phyloP scores from a whole-genome alignment of 306 rosid genomes.

The Crataegus laevigata region DNA sequence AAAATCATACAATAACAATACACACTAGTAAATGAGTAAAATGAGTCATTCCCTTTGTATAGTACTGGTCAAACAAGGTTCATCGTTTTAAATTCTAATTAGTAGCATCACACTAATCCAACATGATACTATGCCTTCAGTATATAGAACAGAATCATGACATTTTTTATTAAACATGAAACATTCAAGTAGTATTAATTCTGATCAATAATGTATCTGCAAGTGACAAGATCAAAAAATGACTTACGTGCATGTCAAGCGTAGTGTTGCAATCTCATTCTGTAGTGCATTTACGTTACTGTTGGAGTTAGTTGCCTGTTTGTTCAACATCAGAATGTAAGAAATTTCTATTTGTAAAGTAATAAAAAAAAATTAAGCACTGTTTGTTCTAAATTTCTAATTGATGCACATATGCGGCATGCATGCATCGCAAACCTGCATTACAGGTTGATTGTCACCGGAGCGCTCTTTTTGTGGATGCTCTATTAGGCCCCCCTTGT shows the following conservation, averaged over 20 bases:
- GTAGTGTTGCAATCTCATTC: constrained; percentile 41
- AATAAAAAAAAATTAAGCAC: too few species aligned
- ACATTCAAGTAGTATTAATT: too few species aligned
- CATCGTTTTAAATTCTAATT: too few species aligned
- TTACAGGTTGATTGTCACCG: constrained; percentile 4
- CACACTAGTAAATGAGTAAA: too few species aligned
- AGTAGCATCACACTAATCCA: too few species aligned
- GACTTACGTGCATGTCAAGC: constrained; percentile 45
- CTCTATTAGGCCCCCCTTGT: constrained; percentile 17
- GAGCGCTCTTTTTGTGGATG: constrained; percentile 14
- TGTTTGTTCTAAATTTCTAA: not conserved
- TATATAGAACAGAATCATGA: too few species aligned
- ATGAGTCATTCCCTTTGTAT: too few species aligned
- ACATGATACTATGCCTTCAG: too few species aligned
- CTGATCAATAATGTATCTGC: too few species aligned
- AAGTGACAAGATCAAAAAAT: not conserved
- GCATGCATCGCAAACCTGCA: not conserved
- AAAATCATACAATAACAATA: too few species aligned
- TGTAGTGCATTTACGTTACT: constrained; percentile 18
- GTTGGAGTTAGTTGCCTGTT: constrained; percentile 17
- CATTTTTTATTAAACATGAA: too few species aligned
- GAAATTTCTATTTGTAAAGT: not conserved
- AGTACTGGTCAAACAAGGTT: too few species aligned
- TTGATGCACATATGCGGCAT: not conserved
- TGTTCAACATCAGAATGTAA: not conserved